These are phyloP conservation scores for Dioszegia hungarica DNA, from an alignment of 768 basidiomycete species.

Conservation along the genomic window DNA sequence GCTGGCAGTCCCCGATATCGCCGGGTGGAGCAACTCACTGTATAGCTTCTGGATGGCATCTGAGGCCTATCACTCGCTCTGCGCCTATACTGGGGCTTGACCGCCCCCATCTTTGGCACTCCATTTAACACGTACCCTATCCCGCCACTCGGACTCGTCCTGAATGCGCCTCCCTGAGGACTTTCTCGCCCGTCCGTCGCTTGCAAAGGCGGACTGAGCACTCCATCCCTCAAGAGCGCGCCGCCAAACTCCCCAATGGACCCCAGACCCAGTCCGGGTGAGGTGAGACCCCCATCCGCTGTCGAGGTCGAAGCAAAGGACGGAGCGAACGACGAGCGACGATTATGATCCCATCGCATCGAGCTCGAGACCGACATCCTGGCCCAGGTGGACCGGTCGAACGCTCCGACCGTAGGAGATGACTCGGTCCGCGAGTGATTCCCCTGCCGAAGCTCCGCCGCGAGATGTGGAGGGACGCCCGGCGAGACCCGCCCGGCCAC, in stretches of 20 bases:
- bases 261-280: constrained; percentile 39
- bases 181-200: constrained; percentile 19
- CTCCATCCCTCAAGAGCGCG: constrained; percentile 8
- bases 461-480: constrained; percentile 15
- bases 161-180: constrained; percentile 20
- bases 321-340: constrained; percentile 32
- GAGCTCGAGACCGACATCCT: constrained; percentile 23
- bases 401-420: constrained; percentile 14
- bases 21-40: no score
- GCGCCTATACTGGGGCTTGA: constrained; percentile 4
- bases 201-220: constrained; percentile 20
- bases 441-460: constrained; percentile 19
- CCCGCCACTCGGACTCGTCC: constrained; percentile 34
- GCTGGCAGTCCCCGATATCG: background rate
- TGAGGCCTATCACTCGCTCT: constrained; percentile 7
- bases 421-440: constrained; percentile 34
- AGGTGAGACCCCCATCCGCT: constrained; percentile 13
- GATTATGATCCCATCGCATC: constrained; percentile 37
- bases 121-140: constrained; percentile 43
- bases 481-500: constrained; percentile 26
- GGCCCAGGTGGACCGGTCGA: constrained; percentile 20
- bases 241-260: constrained; percentile 39
- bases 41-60: constrained; percentile 1
- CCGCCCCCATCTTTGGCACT: constrained; percentile 27
- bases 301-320: constrained; percentile 29